Evolutionary conservation across 129 eudicot species (phyloP), one percentile per base, ranked within the genome.

Genomic region (Flaveria brownii): DNA sequence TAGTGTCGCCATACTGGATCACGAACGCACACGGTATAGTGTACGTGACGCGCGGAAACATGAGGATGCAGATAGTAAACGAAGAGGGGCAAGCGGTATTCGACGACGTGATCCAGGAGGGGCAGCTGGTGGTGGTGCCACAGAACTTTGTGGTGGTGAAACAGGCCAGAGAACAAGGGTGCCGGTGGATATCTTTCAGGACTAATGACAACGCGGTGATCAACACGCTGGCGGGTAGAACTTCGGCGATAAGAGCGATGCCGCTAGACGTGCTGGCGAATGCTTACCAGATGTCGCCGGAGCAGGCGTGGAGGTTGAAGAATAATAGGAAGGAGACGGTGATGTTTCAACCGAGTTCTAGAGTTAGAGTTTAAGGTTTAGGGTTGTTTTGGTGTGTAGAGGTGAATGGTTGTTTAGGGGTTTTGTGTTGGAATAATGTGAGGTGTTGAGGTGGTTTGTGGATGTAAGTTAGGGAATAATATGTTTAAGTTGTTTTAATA

Each of bases 191-290:
- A n/a, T 68, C 85, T 11, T 90, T 92, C 85, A 90, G 84, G 83
- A 92, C 98, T 30, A 86, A 83, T 30, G 98, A 86, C 75, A 90
- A 92, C 73, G 90, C 96, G 2, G 75, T 92, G 89, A 65, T 82
- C 36, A 91, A 68, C 75, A 82, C 92, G 7, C 60, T 90, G 18
- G 92, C 95, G 10, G 98, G 98, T 18, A 72, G 87, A 6, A 84
- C 80, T 9, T 90, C 96, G 1, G 83, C 78, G 17, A 13, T 89
- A 9, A 46, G 79, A 20, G 90, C 83, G 9, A 36, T 89, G 83
- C 97, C 97, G 0, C 56, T 62, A 28, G 80, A 66, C 14, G 91
- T 89, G 73, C 1, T 92, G 41, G 74, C 79, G 1, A 88, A 75
- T 51, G 74, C 82, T 0, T 86, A 76, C 82, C 93, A 82, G 71